Evolutionary conservation across 257 asterid genomes (phyloP).

Genomic region (Fraxinus anomala): DNA sequence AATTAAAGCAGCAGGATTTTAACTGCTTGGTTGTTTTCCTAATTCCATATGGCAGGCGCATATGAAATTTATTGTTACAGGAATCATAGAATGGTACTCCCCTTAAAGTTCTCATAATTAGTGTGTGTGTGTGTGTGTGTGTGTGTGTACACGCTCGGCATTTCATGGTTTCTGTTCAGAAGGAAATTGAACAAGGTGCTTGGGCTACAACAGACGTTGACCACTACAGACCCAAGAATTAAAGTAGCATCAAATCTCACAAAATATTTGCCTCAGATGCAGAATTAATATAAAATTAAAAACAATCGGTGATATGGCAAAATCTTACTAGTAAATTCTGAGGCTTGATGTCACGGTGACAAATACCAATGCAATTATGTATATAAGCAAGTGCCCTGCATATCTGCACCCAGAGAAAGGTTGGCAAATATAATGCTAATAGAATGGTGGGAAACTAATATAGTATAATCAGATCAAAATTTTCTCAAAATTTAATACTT

Average conservation of each 20-base stretch:
- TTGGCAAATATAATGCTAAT: conserved; percentile 16
- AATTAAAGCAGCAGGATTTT: neutral
- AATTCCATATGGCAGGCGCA: neutral
- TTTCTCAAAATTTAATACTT: neutral
- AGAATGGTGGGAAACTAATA: conserved; percentile 20
- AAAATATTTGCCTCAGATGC: neutral
- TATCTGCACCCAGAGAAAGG: conserved; percentile 57
- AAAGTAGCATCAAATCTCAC: neutral
- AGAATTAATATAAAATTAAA: neutral
- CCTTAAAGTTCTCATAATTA: neutral
- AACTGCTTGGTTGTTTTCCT: neutral
- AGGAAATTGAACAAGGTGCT: neutral
- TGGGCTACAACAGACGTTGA: neutral
- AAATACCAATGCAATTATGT: conserved; percentile 89
- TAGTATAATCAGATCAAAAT: neutral
- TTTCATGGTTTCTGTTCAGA: neutral
- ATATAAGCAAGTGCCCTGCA: conserved; percentile 95
- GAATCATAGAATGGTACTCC: conserved; percentile 8
- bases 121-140: neutral
- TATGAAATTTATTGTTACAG: neutral
- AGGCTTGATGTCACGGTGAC: conserved; percentile 98
- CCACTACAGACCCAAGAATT: neutral
- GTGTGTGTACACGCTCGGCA: neutral
- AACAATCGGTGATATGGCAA: conserved; percentile 23
- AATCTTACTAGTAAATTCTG: conserved; percentile 88